These are phyloP conservation scores for Aspergillus haitiensis DNA, from an alignment of 495 filamentous ascomycete species.

Conservation along the genomic window DNA sequence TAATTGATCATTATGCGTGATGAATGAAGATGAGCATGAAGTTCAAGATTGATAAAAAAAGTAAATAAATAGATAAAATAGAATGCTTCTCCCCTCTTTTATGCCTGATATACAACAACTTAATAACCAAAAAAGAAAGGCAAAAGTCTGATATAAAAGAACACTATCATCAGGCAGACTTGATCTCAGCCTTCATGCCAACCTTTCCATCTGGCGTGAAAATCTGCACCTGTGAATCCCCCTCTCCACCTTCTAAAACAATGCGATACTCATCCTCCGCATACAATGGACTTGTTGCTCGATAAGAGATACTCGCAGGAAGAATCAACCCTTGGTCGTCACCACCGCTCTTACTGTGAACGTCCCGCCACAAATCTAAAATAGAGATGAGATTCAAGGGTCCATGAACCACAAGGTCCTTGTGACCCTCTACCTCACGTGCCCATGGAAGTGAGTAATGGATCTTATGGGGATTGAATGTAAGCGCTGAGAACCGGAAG, in stretches of 20 bases:
- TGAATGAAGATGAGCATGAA: not conserved
- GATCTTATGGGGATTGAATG: constrained; percentile 72
- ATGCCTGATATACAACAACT: too few species aligned
- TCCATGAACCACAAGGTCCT: constrained; percentile 61
- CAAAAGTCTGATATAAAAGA: not conserved
- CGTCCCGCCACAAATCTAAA: constrained; percentile 64
- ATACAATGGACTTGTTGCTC: constrained; percentile 61
- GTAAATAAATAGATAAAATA: too few species aligned
- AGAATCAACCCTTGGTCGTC: constrained; percentile 26
- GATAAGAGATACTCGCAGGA: constrained; percentile 55
- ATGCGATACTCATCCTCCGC: constrained; percentile 54
- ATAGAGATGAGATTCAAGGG: constrained; percentile 65
- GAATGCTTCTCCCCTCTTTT: too few species aligned
- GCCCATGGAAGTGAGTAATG: constrained; percentile 65
- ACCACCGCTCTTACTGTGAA: constrained; percentile 9
- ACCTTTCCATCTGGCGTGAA: constrained; percentile 39
- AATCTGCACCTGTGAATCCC: constrained; percentile 38
- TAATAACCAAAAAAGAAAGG: too few species aligned
- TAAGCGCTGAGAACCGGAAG: constrained; percentile 71
- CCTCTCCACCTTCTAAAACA: constrained; percentile 38
- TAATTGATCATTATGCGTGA: not conserved
- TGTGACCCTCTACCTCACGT: constrained; percentile 58
- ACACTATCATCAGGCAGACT: not conserved
- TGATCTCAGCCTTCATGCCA: constrained; percentile 52
- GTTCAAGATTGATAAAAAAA: not conserved